A percentile compares a stretch with the other conserved stretches of the same genome.
Evolutionary conservation across 371 early-diverging fungal species (phyloP).

Genomic region (Mucor velutinosus): DNA sequence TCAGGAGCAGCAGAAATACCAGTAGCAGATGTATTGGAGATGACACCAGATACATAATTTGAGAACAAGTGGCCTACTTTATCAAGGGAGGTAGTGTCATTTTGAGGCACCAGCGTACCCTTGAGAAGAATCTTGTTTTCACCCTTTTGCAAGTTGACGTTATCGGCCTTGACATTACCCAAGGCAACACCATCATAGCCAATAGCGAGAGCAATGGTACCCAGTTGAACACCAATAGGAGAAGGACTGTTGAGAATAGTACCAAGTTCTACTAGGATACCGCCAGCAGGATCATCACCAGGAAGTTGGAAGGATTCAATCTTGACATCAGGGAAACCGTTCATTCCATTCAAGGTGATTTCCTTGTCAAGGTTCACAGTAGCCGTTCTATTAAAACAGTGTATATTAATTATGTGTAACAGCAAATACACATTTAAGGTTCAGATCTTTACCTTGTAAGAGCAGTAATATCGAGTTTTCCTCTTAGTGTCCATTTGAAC

Average conservation of each 20-base stretch:
- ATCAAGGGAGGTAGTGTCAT: constrained; percentile 42
- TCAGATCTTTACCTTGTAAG: constrained; percentile 48
- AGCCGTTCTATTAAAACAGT: constrained; percentile 44
- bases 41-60: constrained; percentile 52
- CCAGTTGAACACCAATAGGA: constrained; percentile 62
- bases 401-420: constrained; percentile 9
- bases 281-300: constrained; percentile 55
- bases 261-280: constrained; percentile 58
- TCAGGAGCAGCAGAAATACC: constrained; percentile 66
- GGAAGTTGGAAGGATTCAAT: constrained; percentile 61
- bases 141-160: constrained; percentile 48
- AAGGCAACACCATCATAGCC: constrained; percentile 52
- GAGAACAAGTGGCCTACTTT: constrained; percentile 58
- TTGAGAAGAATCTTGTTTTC: constrained; percentile 55
- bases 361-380: constrained; percentile 48
- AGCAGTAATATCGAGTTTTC: constrained; percentile 60
- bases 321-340: constrained; percentile 57
- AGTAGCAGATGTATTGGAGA: constrained; percentile 51
- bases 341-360: constrained; percentile 36
- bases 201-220: constrained; percentile 60
- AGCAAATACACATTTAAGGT: constrained; percentile 25
- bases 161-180: constrained; percentile 52
- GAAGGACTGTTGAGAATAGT: constrained; percentile 60
- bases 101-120: constrained; percentile 54
- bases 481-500: constrained; percentile 62